phyloP scores from a whole-genome alignment of 257 asterid genomes.

The Striga asiatica region DNA sequence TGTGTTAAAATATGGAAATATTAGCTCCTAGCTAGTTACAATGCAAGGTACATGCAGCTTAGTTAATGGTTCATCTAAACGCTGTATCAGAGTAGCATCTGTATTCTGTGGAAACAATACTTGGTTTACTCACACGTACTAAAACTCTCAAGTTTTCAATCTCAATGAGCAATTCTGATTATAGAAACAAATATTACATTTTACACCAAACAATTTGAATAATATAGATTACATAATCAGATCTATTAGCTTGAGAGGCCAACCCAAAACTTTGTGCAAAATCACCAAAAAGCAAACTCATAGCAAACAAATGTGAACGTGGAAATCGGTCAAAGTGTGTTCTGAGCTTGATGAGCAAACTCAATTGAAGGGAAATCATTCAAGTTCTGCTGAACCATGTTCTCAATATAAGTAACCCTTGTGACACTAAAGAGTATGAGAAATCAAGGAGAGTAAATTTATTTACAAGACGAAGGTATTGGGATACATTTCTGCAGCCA shows the following conservation, averaged over 20 bases:
- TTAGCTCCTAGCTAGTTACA: slow-evolving; percentile 2
- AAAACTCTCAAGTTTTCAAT: neutral
- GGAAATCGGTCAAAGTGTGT: neutral
- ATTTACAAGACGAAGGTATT: neutral
- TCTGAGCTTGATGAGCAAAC: no score
- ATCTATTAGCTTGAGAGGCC: neutral
- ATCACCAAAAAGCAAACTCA: neutral
- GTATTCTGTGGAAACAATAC: neutral
- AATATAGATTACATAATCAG: no score
- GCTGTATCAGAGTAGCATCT: slow-evolving; percentile 8
- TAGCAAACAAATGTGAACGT: no score
- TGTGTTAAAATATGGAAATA: slow-evolving; percentile 20
- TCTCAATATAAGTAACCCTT: no score
- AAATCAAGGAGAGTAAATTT: no score
- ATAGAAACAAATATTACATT: neutral
- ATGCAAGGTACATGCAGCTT: slow-evolving; percentile 9
- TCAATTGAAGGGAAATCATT: no score
- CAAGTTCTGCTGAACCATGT: no score
- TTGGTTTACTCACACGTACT: slow-evolving; percentile 1
- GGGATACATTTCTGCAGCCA: neutral
- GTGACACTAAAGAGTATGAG: neutral
- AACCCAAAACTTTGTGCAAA: neutral
- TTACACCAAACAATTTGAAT: neutral
- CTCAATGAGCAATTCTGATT: neutral
- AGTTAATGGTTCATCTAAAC: neutral